Evolutionary conservation across 257 asterid species (phyloP), one percentile per base, ranked within the genome.

Genomic region (Solanum rostratum): DNA sequence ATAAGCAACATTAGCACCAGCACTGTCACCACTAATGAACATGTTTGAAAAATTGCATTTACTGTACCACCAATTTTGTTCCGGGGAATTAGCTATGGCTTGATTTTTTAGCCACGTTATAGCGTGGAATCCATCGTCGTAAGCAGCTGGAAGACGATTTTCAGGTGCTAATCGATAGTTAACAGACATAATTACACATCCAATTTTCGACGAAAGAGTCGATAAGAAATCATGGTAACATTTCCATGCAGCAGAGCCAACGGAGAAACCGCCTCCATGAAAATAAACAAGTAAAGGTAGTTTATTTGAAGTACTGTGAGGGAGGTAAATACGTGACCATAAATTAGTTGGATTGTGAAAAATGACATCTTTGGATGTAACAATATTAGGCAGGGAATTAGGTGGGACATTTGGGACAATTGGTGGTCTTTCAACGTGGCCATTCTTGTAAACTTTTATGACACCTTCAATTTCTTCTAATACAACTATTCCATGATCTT

Each of bases 181-280:
- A 3, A 89, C 87, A 1, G 91, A 87, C 46, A 79, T 84, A 18
- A 86, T 81, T 6, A 89, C 82, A 68, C 84, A 85, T 54, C 88
- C 88, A 50, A 87, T 43, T 49, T 87, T 66, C 10, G 89, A 52
- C 18, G 90, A 83, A 11, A 89, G 45, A 68, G 85, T 84, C 13
- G 85, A 74, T 69, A 85, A 86, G 39, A 89, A 89, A 83, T 79
- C 85, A 79, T 89, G 90, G 81, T 87, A 87, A 37, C 87, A 78
- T 54, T 81, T 86, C 68, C 90, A 87, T 84, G 90, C 50, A 60
- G 84, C 86, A 37, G 86, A 81, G 16, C 81, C 88, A 3, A 89
- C 63, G 30, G 87, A 89, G 78, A 89, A 89, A 16, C 88, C 91
- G 49, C 91, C 91, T 0, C 91, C 91, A 10, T 89, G 91, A 41